phyloP scores from a whole-genome alignment of 148 eudicot species.

The Bassia scoparia region DNA sequence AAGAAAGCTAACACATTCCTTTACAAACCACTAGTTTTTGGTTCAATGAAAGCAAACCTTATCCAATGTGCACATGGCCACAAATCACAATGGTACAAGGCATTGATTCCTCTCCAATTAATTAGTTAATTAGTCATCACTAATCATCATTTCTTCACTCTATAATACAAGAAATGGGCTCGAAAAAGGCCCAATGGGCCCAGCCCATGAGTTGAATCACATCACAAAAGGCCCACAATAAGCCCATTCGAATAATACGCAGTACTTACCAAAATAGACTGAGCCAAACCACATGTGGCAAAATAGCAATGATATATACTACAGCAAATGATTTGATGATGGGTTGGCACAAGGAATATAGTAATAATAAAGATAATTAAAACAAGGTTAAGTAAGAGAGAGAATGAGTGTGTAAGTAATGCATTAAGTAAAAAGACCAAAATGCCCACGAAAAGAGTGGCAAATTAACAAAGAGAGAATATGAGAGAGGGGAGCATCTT shows the following conservation, averaged over 20 bases:
- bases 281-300: no score
- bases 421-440: constrained; percentile 6
- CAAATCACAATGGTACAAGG: no score
- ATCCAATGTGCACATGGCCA: constrained; percentile 7
- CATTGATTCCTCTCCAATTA: background rate
- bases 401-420: background rate
- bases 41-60: background rate
- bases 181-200: no score
- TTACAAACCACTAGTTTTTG: background rate
- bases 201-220: no score
- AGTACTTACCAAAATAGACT: no score
- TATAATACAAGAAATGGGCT: no score
- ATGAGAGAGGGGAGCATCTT: background rate
- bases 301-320: no score
- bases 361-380: background rate
- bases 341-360: constrained; percentile 2
- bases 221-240: no score
- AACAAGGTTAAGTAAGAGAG: background rate
- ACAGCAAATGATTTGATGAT: no score
- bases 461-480: constrained; percentile 18
- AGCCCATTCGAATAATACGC: no score
- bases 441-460: constrained; percentile 20
- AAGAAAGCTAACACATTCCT: background rate
- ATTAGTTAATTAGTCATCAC: no score
- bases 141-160: no score